Evolutionary conservation across 2,329 filamentous ascomycete genomes (phyloP).

Genomic region (Cladosporium sp.): DNA sequence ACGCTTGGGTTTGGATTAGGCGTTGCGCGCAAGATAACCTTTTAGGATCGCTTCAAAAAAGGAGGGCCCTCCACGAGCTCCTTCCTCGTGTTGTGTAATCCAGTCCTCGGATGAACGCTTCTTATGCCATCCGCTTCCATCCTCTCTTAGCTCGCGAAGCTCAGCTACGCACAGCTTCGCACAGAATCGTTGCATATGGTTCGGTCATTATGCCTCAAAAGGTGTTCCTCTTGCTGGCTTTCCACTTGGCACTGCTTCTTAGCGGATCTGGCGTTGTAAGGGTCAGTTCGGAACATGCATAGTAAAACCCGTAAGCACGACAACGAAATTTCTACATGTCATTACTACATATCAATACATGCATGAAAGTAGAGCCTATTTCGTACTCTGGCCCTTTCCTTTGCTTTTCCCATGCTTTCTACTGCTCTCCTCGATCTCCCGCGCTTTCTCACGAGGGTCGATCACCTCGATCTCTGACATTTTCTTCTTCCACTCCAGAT

Average conservation of each 20-base stretch:
- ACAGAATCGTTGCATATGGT: too few relatives aligned
- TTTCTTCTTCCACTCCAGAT: conserved; percentile 84
- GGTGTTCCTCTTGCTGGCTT: too few relatives aligned
- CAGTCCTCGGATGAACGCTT: not conserved
- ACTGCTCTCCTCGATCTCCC: conserved; percentile 29
- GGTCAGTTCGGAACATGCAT: too few relatives aligned
- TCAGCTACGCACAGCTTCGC: not conserved
- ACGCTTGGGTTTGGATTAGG: not conserved
- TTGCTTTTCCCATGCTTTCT: conserved; percentile 30
- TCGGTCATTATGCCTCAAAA: too few relatives aligned
- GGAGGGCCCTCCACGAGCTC: not conserved
- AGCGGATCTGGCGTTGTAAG: too few relatives aligned
- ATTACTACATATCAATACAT: not conserved
- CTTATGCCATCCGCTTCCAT: not conserved
- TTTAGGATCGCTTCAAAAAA: not conserved
- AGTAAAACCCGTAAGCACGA: too few relatives aligned
- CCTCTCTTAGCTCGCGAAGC: not conserved
- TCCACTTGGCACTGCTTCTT: too few relatives aligned
- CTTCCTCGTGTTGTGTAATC: not conserved
- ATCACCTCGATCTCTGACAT: conserved; percentile 89
- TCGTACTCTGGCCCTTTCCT: conserved; percentile 1
- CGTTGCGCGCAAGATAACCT: not conserved
- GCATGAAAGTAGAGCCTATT: not conserved
- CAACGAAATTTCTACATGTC: not conserved
- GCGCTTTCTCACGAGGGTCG: conserved; percentile 54